A percentile compares a stretch with the other conserved stretches of the same genome.
Conservation (phyloP, 2,329 filamentous ascomycete species). For the Pseudogymnoascus sp. region DNA sequence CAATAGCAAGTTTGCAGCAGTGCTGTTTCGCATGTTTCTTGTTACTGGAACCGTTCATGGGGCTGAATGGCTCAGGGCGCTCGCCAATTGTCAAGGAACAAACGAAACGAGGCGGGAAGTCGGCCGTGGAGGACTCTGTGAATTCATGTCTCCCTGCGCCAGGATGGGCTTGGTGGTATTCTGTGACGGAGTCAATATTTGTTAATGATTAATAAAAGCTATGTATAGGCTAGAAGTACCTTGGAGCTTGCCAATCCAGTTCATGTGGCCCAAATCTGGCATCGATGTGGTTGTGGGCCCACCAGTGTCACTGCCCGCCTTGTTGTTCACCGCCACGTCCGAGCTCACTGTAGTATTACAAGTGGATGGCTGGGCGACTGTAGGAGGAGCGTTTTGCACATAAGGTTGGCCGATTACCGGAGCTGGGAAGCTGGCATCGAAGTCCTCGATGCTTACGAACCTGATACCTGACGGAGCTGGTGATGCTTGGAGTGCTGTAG, state of each 20-base stretch:
- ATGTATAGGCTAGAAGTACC: conserved; percentile 15
- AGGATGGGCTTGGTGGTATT: conserved; percentile 21
- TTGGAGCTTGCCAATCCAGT: conserved; percentile 25
- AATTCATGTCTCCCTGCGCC: conserved; percentile 10
- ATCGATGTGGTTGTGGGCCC: background rate
- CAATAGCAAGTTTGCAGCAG: conserved; percentile 26
- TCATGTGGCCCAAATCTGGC: conserved; percentile 18
- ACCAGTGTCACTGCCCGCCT: background rate
- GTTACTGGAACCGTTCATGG: conserved; percentile 16
- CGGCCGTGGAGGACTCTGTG: conserved; percentile 5
- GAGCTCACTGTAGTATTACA: too few species aligned
- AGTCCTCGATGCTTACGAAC: background rate
- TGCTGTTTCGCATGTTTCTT: conserved; percentile 28
- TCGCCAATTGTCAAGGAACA: conserved; percentile 21
- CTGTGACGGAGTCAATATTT: conserved; percentile 10
- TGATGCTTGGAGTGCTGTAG: background rate
- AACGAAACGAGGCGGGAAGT: conserved; percentile 5
- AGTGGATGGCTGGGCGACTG: background rate
- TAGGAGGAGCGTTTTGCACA: background rate
- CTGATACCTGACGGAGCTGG: background rate
- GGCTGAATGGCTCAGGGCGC: conserved; percentile 18
- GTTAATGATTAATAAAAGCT: background rate
- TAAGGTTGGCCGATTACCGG: background rate
- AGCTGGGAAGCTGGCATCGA: background rate
- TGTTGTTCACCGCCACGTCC: background rate